These are phyloP conservation scores for Fusarium hostae DNA, from an alignment of 2,329 filamentous ascomycete genomes.

Conservation along the genomic window DNA sequence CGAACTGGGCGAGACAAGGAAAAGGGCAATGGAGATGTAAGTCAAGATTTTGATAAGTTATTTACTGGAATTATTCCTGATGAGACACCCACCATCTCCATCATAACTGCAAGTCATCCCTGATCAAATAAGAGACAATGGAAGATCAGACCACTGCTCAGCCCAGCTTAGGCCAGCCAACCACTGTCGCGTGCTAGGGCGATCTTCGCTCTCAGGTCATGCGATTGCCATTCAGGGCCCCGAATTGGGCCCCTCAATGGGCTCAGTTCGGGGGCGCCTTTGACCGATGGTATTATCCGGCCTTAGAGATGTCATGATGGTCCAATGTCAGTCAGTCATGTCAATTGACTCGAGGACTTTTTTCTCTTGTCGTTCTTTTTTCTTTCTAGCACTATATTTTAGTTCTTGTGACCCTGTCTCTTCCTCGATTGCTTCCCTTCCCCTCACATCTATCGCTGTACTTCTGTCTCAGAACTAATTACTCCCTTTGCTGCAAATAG, in stretches of 20 bases:
- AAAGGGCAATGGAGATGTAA: slow-evolving; percentile 35
- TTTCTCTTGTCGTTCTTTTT: not conserved
- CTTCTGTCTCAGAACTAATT: slow-evolving; percentile 14
- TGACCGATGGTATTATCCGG: slow-evolving; percentile 27
- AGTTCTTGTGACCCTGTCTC: not conserved
- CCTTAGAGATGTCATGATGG: slow-evolving; percentile 26
- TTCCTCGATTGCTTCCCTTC: not conserved
- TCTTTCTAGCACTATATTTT: not conserved
- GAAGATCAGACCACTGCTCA: slow-evolving; percentile 40
- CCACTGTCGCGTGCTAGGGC: slow-evolving; percentile 39
- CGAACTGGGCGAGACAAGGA: slow-evolving; percentile 24
- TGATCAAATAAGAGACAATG: slow-evolving; percentile 7
- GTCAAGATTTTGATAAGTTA: slow-evolving; percentile 16
- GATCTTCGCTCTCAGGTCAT: slow-evolving; percentile 38
- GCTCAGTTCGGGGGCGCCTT: slow-evolving; percentile 30
- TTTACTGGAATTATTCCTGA: not conserved
- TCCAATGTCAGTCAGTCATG: slow-evolving; percentile 3
- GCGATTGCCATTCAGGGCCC: slow-evolving; percentile 27
- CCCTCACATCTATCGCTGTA: not conserved
- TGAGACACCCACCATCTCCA: not conserved
- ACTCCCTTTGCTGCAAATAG: slow-evolving; percentile 22
- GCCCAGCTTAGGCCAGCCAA: slow-evolving; percentile 28
- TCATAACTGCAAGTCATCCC: slow-evolving; percentile 12
- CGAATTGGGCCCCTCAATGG: slow-evolving; percentile 35
- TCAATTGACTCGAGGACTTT: slow-evolving; percentile 18